These are phyloP conservation scores for Colletotrichum horii DNA, from an alignment of 2,329 filamentous ascomycete species.

Conservation along the genomic window DNA sequence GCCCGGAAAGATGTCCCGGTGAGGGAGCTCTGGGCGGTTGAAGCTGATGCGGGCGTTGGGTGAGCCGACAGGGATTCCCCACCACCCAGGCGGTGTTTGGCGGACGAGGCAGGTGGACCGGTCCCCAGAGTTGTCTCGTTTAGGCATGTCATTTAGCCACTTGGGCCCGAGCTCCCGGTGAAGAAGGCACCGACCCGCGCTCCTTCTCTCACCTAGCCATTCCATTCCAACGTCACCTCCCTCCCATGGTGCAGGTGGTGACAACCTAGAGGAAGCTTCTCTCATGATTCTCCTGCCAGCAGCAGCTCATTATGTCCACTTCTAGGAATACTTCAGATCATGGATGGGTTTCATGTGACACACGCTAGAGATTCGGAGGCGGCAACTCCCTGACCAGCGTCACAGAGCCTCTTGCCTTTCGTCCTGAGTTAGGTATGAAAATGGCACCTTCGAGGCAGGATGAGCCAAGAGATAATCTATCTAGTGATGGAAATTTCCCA, in stretches of 20 bases:
- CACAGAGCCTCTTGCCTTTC: neutral
- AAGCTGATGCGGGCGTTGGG: neutral
- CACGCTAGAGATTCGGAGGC: neutral
- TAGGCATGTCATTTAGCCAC: conserved; percentile 4
- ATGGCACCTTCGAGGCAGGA: neutral
- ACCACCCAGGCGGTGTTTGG: neutral
- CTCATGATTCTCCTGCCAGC: neutral
- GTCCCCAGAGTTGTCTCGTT: neutral
- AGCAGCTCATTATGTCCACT: neutral
- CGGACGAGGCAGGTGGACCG: neutral
- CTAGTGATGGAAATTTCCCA: neutral
- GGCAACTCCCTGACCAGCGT: neutral
- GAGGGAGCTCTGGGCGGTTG: conserved; percentile 13
- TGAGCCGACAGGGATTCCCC: conserved; percentile 15
- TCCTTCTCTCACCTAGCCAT: neutral
- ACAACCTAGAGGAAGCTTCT: neutral
- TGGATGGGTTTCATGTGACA: neutral
- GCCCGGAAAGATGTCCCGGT: neutral
- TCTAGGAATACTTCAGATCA: neutral
- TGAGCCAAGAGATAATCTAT: neutral
- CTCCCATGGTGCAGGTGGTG: neutral
- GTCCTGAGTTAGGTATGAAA: fast-evolving
- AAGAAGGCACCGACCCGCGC: neutral
- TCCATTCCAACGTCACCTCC: neutral
- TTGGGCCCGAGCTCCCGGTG: neutral